Evolutionary conservation across 257 asterid species (phyloP), one percentile per base, ranked within the genome.

Genomic region (Knoxia roxburghii): DNA sequence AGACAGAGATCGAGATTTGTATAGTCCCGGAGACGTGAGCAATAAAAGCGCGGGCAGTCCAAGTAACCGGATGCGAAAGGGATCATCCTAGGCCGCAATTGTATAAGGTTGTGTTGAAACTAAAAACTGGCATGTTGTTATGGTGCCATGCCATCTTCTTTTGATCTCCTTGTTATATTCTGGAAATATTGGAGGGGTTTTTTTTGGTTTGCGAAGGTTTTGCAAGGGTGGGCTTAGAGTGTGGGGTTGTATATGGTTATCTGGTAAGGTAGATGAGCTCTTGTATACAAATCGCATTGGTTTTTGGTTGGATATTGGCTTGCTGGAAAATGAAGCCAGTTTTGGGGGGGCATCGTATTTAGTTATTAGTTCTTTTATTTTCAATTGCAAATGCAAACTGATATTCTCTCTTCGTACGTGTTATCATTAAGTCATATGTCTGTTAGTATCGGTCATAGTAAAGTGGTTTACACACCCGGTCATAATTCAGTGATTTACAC

Each of bases 1-100:
- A 76, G 94, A 82, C 54, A 77, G 80, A 75, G 92, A 81, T 56
- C 75, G 81, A 73, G 97, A 86, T 78, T 77, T 88, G 82, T 83
- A 83, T 54, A 73, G 64, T 71, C 82, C 92, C 24, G 54, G 73
- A 0, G 89, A 83, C 60, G 23, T 65, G 37, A 78, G 75, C 69
- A 78, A 45, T 61, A 52, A 84, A 72, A 80, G 48, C 30, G 56
- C 67, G 2, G 55, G 67, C 64, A 66, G 77, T 68, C 63, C 87
- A 49, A 78, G 91, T 32, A 77, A 82, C 68, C 87, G 84, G 67
- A 75, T 85, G 78, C 82, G 81, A 69, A 77, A 75, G 79, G 76
- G 85, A 39, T 63, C 82, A 70, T 76, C 17, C 69, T 50, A 30
- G 8, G 39, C 37, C 71, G n/a, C n/a, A n/a, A n/a, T 32, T 49